Conservation (phyloP, 768 basidiomycete genomes). For the Thelephora ganbajun region DNA sequence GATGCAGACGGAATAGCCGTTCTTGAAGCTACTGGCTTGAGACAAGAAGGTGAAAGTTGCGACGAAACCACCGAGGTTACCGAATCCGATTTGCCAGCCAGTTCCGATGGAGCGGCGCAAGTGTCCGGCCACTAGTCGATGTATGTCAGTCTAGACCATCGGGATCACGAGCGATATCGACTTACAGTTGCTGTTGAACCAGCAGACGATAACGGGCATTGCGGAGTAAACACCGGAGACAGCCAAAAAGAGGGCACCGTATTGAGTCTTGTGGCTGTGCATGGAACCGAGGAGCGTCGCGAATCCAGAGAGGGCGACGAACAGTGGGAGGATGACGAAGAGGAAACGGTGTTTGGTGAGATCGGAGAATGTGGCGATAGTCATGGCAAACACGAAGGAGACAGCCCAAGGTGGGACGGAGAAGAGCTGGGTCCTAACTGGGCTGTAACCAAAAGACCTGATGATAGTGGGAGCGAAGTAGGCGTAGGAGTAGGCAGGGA, state of each 20-base stretch:
- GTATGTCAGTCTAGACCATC: neutral
- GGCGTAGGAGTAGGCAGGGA: constrained; percentile 12
- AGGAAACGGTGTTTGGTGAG: constrained; percentile 10
- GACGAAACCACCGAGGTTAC: constrained; percentile 18
- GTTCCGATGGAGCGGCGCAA: constrained; percentile 13
- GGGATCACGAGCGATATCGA: neutral
- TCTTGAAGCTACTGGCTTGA: constrained; percentile 13
- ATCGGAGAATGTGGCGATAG: constrained; percentile 11
- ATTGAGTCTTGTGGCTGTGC: constrained; percentile 11
- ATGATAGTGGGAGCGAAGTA: constrained; percentile 14
- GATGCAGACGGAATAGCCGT: constrained; percentile 15
- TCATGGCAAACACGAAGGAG: constrained; percentile 13
- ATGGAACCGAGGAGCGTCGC: constrained; percentile 11
- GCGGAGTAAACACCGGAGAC: constrained; percentile 13
- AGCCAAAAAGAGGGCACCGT: constrained; percentile 12
- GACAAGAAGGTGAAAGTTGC: constrained; percentile 16
- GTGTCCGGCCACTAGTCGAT: constrained; percentile 12
- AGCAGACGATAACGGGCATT: constrained; percentile 13
- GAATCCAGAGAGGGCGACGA: constrained; percentile 11
- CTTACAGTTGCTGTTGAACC: constrained; percentile 14
- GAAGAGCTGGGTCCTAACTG: constrained; percentile 16
- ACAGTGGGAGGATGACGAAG: constrained; percentile 10
- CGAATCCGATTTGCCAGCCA: constrained; percentile 17
- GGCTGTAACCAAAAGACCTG: constrained; percentile 12
- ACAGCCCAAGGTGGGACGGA: constrained; percentile 17